A percentile compares a stretch with the other conserved stretches of the same genome.
These are phyloP conservation scores for Pyrenophora seminiperda DNA, from an alignment of 2,329 filamentous ascomycete genomes.

Conservation along the genomic window DNA sequence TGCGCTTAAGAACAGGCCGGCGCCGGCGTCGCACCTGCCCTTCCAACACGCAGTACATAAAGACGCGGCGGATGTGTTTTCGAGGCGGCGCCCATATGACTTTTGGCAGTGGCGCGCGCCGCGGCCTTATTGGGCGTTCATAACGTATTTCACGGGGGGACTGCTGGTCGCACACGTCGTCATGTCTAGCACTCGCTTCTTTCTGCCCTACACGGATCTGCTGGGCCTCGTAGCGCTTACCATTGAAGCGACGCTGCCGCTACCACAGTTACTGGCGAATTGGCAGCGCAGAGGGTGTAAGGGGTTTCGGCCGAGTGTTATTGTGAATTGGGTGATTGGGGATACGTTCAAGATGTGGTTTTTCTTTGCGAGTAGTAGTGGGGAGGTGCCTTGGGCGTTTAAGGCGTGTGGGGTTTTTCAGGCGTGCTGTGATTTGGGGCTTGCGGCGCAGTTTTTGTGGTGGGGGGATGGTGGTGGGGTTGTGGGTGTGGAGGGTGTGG, in stretches of 20 bases:
- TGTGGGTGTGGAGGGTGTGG: constrained; percentile 10
- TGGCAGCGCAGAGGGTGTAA: constrained; percentile 70
- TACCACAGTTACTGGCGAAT: constrained; percentile 79
- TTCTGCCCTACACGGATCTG: constrained; percentile 66
- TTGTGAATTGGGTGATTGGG: constrained; percentile 78
- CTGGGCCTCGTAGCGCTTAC: constrained; percentile 77
- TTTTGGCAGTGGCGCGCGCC: constrained; percentile 83
- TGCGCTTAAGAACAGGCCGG: constrained; percentile 63
- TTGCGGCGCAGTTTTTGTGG: constrained; percentile 71
- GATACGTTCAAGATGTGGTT: constrained; percentile 81
- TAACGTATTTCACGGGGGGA: constrained; percentile 68
- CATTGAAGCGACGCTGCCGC: constrained; percentile 79
- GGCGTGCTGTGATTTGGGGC: constrained; percentile 73
- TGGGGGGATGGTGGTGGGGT: constrained; percentile 38
- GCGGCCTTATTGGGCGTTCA: constrained; percentile 80
- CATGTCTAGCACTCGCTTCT: constrained; percentile 66
- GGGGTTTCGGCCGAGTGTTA: constrained; percentile 76
- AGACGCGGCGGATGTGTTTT: constrained; percentile 49
- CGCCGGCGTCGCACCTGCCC: constrained; percentile 55
- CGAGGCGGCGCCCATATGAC: constrained; percentile 74
- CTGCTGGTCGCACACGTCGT: constrained; percentile 71
- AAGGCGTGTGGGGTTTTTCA: constrained; percentile 84
- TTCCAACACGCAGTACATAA: constrained; percentile 68
- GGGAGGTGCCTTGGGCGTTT: constrained; percentile 74
- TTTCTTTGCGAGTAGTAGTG: constrained; percentile 75